Base-by-base conservation (phyloP, 2,329 filamentous ascomycete species). In the Alternaria triticina region DNA sequence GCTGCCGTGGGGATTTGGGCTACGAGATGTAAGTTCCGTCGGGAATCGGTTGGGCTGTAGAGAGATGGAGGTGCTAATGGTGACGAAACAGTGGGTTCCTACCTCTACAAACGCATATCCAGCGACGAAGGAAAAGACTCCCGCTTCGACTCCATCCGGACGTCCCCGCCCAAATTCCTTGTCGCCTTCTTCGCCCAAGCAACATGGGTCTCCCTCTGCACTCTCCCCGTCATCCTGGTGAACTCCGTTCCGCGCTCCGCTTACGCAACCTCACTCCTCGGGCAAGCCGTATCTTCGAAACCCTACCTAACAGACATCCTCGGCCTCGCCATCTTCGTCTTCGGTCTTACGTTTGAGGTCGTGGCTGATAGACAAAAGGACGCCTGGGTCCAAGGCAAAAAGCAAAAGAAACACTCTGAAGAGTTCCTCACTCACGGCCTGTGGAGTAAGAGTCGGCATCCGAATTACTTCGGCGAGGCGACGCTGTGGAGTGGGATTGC, bases 401-500 rank as follows among this genome's bases (percentile, higher is more conserved):
- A 86, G 70, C 82, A 83, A 50, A 91, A 91, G 83, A 83, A 86
- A 70, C 90, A 92, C 64, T 85, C 86, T 23, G 89, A 92, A 77
- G 85, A 88, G 49, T 92, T 91, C 71, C 74, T 92, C 65, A 90
- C 88, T 0, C 77, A 81, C 1, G 90, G 90, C 0, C 71, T 92
- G 36, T 92, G 89, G 86, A 81, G 82, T 6, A 84, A 85, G 73
- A 86, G 83, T 51, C 80, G 88, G 64, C 88, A 90, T 77, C 90
- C 90, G 1, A 90, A 92, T 72, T 92, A 92, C 80, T 90, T 92
- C 74, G 90, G 90, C n/a, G 90, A 92, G 77, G 85, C 83, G 27
- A 89, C 87, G 11, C 81, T 92, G 30, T 92, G 89, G 90, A 88
- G 86, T 0, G 90, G 90, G 1, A 86, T 92, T 61, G 88, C 89